Evolutionary conservation across 176 grass and related monocot species (phyloP), one percentile per base, ranked within the genome.

Genomic region (Puccinellia tenuiflora): DNA sequence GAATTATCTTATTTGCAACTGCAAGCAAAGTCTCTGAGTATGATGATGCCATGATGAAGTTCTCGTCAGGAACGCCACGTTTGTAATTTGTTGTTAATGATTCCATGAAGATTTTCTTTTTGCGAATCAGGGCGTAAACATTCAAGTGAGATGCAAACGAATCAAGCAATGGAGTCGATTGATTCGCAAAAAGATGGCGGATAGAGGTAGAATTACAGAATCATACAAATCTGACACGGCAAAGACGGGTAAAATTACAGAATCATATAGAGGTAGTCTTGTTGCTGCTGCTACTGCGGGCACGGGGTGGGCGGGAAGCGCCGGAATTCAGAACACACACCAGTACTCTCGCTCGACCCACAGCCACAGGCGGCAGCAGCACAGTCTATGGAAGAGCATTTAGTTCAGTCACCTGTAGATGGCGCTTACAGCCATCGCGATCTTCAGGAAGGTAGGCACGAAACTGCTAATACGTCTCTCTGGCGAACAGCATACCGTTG

Each of bases 331-430:
- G n/a, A 90, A 38, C 57, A n/a, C n/a, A 63, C 79, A 48, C 24
- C 55, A 29, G 26, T 20, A 76, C 61, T 45, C 67, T 43, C n/a
- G n/a, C n/a, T n/a, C 10, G 37, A 17, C 15, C 25, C 52, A 72
- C 14, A 15, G n/a, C n/a, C n/a, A n/a, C n/a, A n/a, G n/a, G n/a
- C n/a, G 46, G 37, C 66, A 56, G 43, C 22, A 85, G 77, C 13
- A n/a, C 16, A 21, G 33, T 39, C 72, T 24, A 34, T 22, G n/a
- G n/a, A n/a, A 7, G 31, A 64, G 8, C 9, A 47, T 34, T 84
- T 40, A 84, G 40, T 72, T 64, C 6, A 72, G 75, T 90, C 75
- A 61, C 62, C 88, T 84, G 84, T 80, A 79, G 30, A 56, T 10
- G 21, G 26, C 48, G 8, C 54, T 78, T 54, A 33, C 4, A 35